Evolutionary conservation across 2,329 filamentous ascomycete genomes (phyloP).

Genomic region (Thelonectria rubi): DNA sequence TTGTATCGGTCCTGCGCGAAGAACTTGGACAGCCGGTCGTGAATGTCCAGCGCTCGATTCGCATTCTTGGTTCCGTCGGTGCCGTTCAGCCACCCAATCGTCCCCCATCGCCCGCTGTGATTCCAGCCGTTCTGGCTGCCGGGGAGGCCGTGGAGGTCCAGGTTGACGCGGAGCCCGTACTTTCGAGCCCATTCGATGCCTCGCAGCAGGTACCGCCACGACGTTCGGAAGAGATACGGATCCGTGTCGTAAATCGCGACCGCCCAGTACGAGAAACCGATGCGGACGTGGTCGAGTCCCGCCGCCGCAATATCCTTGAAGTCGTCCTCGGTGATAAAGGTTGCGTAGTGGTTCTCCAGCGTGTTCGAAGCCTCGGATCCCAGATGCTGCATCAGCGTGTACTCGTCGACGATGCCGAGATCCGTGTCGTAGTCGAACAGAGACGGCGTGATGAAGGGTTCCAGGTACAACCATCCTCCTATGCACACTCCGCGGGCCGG

Average conservation of each 20-base stretch:
- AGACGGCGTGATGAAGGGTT: conserved; percentile 95
- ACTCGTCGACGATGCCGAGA: conserved; percentile 85
- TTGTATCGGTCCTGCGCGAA: conserved; percentile 93
- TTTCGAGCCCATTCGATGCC: conserved; percentile 94
- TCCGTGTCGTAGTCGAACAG: conserved; percentile 76
- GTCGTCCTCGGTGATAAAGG: conserved; percentile 84
- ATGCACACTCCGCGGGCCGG: conserved; percentile 92
- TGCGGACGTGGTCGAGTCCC: conserved; percentile 95
- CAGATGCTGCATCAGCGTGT: conserved; percentile 76
- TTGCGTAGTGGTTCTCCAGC: conserved; percentile 91
- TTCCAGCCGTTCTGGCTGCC: conserved; percentile 99
- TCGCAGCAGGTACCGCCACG: conserved; percentile 92
- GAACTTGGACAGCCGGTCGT: conserved; percentile 87
- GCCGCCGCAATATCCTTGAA: conserved; percentile 87
- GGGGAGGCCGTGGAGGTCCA: conserved; percentile 91
- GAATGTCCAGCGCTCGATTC: conserved; percentile 84
- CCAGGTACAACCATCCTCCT: conserved; percentile 92
- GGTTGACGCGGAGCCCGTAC: conserved; percentile 89
- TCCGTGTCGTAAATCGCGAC: conserved; percentile 85
- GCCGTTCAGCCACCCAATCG: conserved; percentile 91
- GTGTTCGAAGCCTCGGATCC: conserved; percentile 72
- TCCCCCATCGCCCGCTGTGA: conserved; percentile 85
- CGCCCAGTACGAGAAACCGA: conserved; percentile 96
- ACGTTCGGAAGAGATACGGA: conserved; percentile 85
- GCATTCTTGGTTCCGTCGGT: conserved; percentile 81